Base-by-base conservation (phyloP, 2,329 filamentous ascomycete genomes). In the Sporothrix humicola region DNA sequence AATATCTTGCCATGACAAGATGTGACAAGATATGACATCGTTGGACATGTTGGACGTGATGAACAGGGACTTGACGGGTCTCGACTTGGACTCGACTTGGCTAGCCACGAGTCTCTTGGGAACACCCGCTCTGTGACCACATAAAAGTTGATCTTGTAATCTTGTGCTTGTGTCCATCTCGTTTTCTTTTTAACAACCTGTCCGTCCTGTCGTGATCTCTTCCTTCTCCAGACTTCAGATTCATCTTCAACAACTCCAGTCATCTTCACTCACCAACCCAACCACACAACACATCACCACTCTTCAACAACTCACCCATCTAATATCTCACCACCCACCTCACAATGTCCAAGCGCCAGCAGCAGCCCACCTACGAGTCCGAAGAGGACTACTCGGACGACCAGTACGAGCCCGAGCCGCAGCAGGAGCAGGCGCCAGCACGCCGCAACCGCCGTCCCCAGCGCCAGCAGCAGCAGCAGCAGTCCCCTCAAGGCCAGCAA, bases 351-450 rank as follows among this genome's bases (percentile, higher is more conserved):
- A 77, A 77, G 73, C 77, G 77, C 59, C 77, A 77, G 74, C 76
- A 78, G 73, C 77, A 78, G 76, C 75, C 77, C 31, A n/a, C 56
- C 17, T 81, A 81, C 77, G 81, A 81, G 76, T 82, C 81, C 8
- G 81, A 82, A 31, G 81, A 81, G 68, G 80, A 80, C 56, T 76
- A 74, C 9, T 77, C 76, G 75, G 81, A 80, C 7, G 78, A 81
- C 73, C 79, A 80, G 69, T 74, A 78, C 50, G 69, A 71, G 56
- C 69, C 54, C 54, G 46, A 42, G 26, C 50, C 50, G 20, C 31
- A 71, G 52, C 31, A 76, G 17, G 76, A 77, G 70, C 76, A 77
- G 48, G 77, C 75, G 59, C 79, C 71, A 75, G 78, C 74, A 37
- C 31, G 31, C 31, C 31, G 31, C 31, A 37, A 37, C 74, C 74